Base-by-base conservation (phyloP, 306 rosid genomes). In the Rubus parviflorus region DNA sequence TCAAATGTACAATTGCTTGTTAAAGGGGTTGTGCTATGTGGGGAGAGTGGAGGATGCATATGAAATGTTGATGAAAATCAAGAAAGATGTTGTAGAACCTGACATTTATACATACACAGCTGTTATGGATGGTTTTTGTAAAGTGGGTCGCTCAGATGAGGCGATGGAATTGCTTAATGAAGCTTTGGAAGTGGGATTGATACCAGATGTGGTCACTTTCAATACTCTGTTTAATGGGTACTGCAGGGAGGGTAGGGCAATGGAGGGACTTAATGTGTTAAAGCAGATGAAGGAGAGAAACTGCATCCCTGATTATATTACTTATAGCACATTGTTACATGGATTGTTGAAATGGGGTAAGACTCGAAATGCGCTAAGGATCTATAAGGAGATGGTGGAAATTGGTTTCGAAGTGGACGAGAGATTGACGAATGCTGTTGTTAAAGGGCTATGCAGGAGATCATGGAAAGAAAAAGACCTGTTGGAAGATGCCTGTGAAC, bases 71-170 rank as follows among this genome's bases (percentile, higher is more conserved):
- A 73, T 45, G 73, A 53, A 62, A 9, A 86, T 92, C 77, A 86
- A 89, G 81, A 76, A 78, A 64, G 68, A 72, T 17, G 61, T 41
- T 3, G 7, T 82, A 49, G 83, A 86, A 72, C 90, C 88, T 49
- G 96, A 92, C 70, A 75, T 90, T 60, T 94, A 84, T 78, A 84
- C 97, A 1, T 94, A 83, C 60, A 92, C 85, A 20, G 86, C 83
- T 75, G 84, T 92, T 61, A 90, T 92, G 95, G 89, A 89, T 89
- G 97, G 97, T 0, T 85, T 90, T 46, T 90, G 98, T 70, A 89
- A 90, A 85, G 93, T 94, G 51, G 97, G 98, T 62, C 79, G 88
- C 25, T 83, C 97, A 2, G 95, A 87, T 70, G 97, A 92, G 71
- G 97, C 97, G 22, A 76, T 80, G 86, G 88, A 82, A 52, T 81